Base-by-base conservation (phyloP, 352 stramenopile genomes). In the Phytophthora meadii region DNA sequence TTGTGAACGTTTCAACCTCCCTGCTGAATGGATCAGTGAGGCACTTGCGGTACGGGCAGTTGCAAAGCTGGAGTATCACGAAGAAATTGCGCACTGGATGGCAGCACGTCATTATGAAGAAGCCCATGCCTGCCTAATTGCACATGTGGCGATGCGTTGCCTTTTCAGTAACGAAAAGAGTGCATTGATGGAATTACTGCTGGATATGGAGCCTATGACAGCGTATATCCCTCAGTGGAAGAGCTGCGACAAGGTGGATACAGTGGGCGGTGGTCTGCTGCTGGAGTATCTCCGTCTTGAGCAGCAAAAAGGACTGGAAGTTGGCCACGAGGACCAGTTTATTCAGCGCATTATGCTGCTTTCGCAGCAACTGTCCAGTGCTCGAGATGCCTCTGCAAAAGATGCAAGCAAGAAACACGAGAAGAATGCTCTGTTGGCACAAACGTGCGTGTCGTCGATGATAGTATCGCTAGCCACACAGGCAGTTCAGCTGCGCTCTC, bases 11-110 rank as follows among this genome's bases (percentile, higher is more conserved):
- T 76, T 89, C 6, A 51, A 41, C 15, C 44, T 93, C 15, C 83
- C 87, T 4, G 58, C 72, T 48, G 72, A 88, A 66, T 95, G 87
- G 84, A 68, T 93, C 32, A 84, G 82, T 39, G 83, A 93, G 45
- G 77, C 84, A 4, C 54, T 92, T 51, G 87, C 87, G 4, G 66
- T 92, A n/a, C 74, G 71, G 19, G 71, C 79, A 7, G 69, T 83
- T 4, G 66, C 58, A 24, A 82, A 80, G 58, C 72, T 72, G 41
- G 75, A 87, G 40, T 74, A 74, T 42, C 78, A 84, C 37, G 74
- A 88, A 19, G 84, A 90, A 69, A 90, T 93, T 60, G 81, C 80
- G 15, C 78, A 92, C 61, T 93, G 82, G 81, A 88, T 93, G 50
- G 74, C 77, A 37, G 81, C 84, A 15, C 72, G 65, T 10, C 70